Conservation (phyloP, 169 alveolate species). For the Perkinsus olseni region DNA sequence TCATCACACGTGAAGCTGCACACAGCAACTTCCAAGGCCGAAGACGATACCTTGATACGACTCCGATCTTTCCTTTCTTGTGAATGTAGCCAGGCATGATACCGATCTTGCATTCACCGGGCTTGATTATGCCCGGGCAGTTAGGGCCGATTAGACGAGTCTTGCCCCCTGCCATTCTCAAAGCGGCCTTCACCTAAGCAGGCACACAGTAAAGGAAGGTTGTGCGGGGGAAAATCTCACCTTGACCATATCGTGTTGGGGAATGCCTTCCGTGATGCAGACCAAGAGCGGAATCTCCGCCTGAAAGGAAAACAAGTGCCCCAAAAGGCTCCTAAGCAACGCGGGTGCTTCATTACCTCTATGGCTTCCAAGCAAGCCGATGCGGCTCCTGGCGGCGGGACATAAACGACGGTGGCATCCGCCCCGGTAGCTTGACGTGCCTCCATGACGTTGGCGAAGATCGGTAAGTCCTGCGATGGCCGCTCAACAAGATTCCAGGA, state of each 20-base stretch:
- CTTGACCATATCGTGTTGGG: slow-evolving; percentile 92
- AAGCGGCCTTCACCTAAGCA: slow-evolving; percentile 45
- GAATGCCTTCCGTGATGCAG: slow-evolving; percentile 96
- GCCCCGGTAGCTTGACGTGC: slow-evolving; percentile 61
- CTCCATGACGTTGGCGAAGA: slow-evolving; percentile 43
- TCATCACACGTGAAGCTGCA: background rate
- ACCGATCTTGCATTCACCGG: slow-evolving; percentile 97
- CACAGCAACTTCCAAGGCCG: no score
- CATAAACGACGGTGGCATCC: slow-evolving; percentile 87
- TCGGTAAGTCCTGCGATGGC: slow-evolving; percentile 28
- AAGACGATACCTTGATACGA: background rate
- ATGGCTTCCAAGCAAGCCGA: slow-evolving; percentile 86
- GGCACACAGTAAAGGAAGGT: no score
- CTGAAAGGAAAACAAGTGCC: background rate
- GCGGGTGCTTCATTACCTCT: slow-evolving; percentile 32
- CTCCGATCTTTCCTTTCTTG: slow-evolving; percentile 74
- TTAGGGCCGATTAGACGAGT: slow-evolving; percentile 93
- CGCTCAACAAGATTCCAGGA: slow-evolving; percentile 30
- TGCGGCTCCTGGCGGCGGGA: slow-evolving; percentile 92
- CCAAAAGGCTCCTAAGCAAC: background rate
- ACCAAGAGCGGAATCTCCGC: slow-evolving; percentile 88
- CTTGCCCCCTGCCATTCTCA: slow-evolving; percentile 51
- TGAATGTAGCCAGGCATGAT: slow-evolving; percentile 97
- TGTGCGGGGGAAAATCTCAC: slow-evolving; percentile 62
- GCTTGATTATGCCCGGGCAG: slow-evolving; percentile 98